Base-by-base conservation (phyloP, 1,284 basidiomycete species). In the Ceratorhiza oryzae-sativae region DNA sequence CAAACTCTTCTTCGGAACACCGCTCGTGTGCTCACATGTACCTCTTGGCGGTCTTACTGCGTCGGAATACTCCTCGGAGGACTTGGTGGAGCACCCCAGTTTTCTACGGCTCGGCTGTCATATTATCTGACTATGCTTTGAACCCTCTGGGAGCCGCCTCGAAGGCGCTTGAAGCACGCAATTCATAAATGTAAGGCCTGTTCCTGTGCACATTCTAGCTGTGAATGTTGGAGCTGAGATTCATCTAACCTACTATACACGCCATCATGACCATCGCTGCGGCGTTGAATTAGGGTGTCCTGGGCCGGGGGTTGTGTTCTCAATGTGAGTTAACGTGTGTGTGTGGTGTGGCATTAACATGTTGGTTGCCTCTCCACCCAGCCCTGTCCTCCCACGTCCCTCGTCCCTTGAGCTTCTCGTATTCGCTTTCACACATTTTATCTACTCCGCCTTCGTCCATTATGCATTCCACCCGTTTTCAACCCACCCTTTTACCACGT, bases 331-430 rank as follows among this genome's bases (percentile, higher is more conserved):
- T 53, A 53, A 34, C 27, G 51, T 53, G 27, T 53, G n/a, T n/a
- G 51, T 53, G 23, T n/a, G 51, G 51, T 53, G 51, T 53, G 51
- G 51, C 30, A 53, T 53, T 53, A 32, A 53, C 51, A 53, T 32
- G 51, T 53, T 53, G 51, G 51, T 53, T 53, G 51, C 27, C 56
- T 58, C 41, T 41, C 56, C 56, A 58, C 56, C 56, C 20, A n/a
- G 10, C 39, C 56, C 56, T 58, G 34, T 32, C 34, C 56, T 58
- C 56, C 56, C 39, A 41, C 56, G 56, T 25, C 56, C 56, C 39
- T 39, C 56, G 56, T 58, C 39, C 56, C 56, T 39, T 41, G 56
- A 39, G 18, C 56, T 41, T 41, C 51, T 30, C 30, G 42, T 45
- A 45, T 58, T 58, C 56, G 56, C 12, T 18, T 53, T 53, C 51